Base-by-base conservation (phyloP, 106 monocot genomes). In the Posidonia australis region DNA sequence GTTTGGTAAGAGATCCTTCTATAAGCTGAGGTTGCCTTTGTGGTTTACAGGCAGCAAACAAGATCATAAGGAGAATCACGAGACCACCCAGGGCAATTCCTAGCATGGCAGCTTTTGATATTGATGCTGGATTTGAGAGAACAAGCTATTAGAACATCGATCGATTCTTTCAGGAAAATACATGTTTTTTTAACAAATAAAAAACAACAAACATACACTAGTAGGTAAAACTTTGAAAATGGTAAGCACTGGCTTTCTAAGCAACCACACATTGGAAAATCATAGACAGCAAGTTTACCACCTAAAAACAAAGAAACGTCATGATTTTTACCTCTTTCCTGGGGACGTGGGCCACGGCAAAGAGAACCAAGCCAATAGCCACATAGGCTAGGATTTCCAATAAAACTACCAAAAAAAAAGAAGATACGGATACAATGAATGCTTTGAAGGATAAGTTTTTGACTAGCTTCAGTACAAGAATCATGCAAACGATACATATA, bases 301-400 rank as follows among this genome's bases (percentile, higher is more conserved):
- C 0, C n/a, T 0, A 6, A 32, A 16, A 17, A n/a, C n/a, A 16
- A 5, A 31, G 59, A 32, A 29, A 1, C 9, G 52, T 16, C 7
- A 19, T 44, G 16, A 6, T 3, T 9, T 14, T 67, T 70, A 84
- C 84, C 77, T 85, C 82, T 85, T 42, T 66, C 53, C 42, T 70
- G 29, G 23, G 78, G 22, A 69, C 67, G 79, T 14, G 85, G 47
- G 22, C 72, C 68, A 45, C 52, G 62, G 62, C 94, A 96, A 18
- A 66, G 65, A 28, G 89, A 84, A 36, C 63, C 68, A 7, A 80
- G 48, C 90, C 94, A 90, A 54, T 80, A 84, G 21, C 86, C 90
- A 77, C 94, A 96, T 51, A 96, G 82, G 64, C 78, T 73, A 62
- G 94, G 94, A 45, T 96, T 96, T 62, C 94, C 94, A 29, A 84